A percentile compares a stretch with the other conserved stretches of the same genome.
These are phyloP conservation scores for Leersia perrieri DNA, from an alignment of 176 grass and related monocot species.

Conservation along the genomic window DNA sequence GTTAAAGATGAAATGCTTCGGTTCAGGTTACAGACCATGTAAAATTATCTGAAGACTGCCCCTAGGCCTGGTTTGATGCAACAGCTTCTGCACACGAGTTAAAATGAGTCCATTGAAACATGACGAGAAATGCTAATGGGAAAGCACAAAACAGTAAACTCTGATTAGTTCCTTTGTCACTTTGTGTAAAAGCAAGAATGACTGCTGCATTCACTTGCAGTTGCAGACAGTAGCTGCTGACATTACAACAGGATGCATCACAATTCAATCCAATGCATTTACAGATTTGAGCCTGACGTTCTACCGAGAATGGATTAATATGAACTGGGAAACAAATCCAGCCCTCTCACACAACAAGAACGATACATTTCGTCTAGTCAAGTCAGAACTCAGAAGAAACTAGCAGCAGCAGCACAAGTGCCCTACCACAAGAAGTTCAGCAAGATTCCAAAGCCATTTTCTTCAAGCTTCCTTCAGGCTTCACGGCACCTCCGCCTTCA, in stretches of 20 bases:
- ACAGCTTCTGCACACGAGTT: background rate
- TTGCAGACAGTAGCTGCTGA: background rate
- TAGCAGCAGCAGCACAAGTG: conserved; percentile 1
- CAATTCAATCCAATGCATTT: background rate
- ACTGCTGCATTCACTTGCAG: background rate
- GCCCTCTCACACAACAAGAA: background rate
- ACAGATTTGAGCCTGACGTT: background rate
- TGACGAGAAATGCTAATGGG: background rate
- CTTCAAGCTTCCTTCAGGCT: background rate
- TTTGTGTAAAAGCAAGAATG: background rate
- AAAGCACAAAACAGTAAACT: background rate
- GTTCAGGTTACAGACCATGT: background rate
- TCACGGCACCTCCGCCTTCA: background rate
- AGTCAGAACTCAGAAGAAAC: background rate
- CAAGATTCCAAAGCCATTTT: background rate
- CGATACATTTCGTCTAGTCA: background rate
- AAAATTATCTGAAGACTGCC: background rate
- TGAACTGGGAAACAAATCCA: background rate
- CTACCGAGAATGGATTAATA: background rate
- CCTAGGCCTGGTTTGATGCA: background rate
- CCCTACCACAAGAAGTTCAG: background rate
- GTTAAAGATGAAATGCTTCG: background rate
- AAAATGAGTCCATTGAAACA: background rate
- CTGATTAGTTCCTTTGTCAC: background rate
- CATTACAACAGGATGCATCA: background rate